Evolutionary conservation across 768 basidiomycete species (phyloP), one percentile per base, ranked within the genome.

Genomic region (Pholiota conissans): DNA sequence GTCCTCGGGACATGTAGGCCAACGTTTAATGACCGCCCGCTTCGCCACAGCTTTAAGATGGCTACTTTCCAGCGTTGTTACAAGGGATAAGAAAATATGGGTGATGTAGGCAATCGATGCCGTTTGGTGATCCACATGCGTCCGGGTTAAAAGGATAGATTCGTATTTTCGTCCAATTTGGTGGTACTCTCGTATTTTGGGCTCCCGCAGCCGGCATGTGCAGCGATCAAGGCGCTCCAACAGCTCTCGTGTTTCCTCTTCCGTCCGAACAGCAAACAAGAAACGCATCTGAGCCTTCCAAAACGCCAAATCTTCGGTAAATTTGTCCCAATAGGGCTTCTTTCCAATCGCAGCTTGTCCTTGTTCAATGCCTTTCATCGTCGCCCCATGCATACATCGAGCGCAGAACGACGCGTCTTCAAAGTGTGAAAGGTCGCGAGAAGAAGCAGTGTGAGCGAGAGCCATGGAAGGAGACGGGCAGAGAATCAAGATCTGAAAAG

Each of bases 1-100:
- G 18, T 49, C 55, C 22, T 56, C 37, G 28, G 55, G 55, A 29
- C 34, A 56, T 27, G 32, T 56, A 16, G 55, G 55, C 55, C 55
- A 56, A 13, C 32, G 24, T 20, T 4, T 27, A 26, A n/a, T n/a
- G n/a, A 32, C 24, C 6, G 32, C 39, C 34, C 47, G 20, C 26
- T 49, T 56, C 2, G 55, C 47, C 24, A 56, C 55, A 20, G 55
- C 35, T 49, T 49, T 27, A 11, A 56, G 8, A n/a, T 48, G 46
- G 24, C 28, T 49, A 24, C 14, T 5, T 16, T 56, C 47, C 8
- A 49, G 28, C 7, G 32, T 32, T 24, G 26, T 22, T 14, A 34
- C 14, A 49, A 27, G 27, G 26, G 22, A 29, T 20, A 5, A 39
- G 37, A 18, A 39, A 18, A 39, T 13, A n/a, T 7, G n/a, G 14